These are phyloP conservation scores for Bullera alba DNA, from an alignment of 768 basidiomycete species.

Conservation along the genomic window DNA sequence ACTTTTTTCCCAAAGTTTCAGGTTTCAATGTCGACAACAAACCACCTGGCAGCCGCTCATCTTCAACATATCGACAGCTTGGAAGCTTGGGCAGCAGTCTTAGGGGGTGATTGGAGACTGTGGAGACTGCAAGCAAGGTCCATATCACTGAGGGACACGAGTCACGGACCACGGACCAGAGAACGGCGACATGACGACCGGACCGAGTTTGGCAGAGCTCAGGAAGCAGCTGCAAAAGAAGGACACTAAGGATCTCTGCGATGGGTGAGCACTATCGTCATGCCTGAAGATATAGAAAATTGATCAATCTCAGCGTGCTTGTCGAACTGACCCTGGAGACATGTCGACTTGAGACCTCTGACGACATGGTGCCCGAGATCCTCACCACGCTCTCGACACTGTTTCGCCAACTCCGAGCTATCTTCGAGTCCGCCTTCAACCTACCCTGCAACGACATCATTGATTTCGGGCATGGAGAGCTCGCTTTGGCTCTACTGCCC, in stretches of 20 bases:
- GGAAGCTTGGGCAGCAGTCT: no score
- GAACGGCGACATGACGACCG: not conserved
- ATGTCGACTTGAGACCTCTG: not conserved
- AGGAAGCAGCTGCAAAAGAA: slow-evolving; percentile 7
- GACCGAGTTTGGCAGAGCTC: not conserved
- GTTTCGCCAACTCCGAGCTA: slow-evolving; percentile 14
- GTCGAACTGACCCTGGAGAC: slow-evolving; percentile 5
- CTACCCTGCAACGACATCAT: not conserved
- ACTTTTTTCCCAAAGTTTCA: no score
- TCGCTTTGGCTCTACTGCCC: slow-evolving; percentile 17
- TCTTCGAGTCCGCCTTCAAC: not conserved
- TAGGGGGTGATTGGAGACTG: no score
- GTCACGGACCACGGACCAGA: no score
- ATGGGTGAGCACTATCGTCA: slow-evolving; percentile 2
- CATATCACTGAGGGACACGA: no score
- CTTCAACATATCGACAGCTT: no score
- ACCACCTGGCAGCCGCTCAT: no score
- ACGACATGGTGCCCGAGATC: slow-evolving; percentile 10
- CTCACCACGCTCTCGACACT: slow-evolving; percentile 13
- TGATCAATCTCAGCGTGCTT: slow-evolving; percentile 2
- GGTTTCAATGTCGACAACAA: no score
- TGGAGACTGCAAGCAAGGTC: no score
- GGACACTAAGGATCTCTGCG: not conserved
- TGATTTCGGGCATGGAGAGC: slow-evolving; percentile 1
- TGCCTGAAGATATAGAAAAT: not conserved